Percentiles rank a stretch among this genome's conserved stretches.
Conservation (phyloP, 768 basidiomycete genomes). For the Mycena vulgaris region DNA sequence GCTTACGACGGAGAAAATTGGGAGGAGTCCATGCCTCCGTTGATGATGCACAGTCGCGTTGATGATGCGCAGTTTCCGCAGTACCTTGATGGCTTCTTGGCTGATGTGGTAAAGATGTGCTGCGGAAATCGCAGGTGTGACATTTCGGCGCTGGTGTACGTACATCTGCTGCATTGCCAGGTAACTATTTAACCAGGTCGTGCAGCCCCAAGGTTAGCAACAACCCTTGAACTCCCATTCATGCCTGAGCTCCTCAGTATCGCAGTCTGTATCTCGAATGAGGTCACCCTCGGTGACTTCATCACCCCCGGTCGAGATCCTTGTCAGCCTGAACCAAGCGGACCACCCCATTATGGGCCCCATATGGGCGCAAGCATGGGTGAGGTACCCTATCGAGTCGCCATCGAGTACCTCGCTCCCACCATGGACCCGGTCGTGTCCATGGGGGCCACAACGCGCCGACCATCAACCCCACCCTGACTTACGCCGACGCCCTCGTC, state of each 20-base stretch:
- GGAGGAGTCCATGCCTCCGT: no score
- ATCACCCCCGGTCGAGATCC: constrained; percentile 33
- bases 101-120: no score
- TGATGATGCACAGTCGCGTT: no score
- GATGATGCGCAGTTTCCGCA: no score
- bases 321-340: constrained; percentile 27
- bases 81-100: no score
- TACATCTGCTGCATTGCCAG: no score
- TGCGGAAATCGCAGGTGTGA: no score
- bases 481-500: constrained; percentile 28
- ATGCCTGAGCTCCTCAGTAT: no score
- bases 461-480: constrained; percentile 34
- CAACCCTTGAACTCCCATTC: no score
- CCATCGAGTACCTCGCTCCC: constrained; percentile 32
- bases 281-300: constrained; percentile 38
- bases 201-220: no score
- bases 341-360: background rate
- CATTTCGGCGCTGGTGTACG: no score
- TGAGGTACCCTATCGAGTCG: constrained; percentile 19
- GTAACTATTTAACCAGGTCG: background rate
- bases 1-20: no score
- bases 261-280: background rate
- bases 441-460: background rate
- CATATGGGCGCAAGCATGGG: background rate
- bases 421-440: constrained; percentile 31